Evolutionary conservation across 305 asterid species (phyloP).

Genomic region (Fraxinus floribunda): DNA sequence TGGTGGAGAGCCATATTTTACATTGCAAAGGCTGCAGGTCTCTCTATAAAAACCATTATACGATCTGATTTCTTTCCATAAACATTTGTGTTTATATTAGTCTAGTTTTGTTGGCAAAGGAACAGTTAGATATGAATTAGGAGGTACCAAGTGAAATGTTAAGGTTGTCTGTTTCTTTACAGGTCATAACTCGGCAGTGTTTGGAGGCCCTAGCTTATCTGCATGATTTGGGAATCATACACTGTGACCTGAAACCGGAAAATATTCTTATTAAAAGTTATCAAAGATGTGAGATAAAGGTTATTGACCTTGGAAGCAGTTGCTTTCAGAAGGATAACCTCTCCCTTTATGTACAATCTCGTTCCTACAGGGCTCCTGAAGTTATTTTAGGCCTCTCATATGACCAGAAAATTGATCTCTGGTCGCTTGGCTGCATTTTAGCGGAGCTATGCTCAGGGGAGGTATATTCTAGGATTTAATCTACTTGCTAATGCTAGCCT

Average conservation of each 20-base stretch:
- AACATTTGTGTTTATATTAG: neutral
- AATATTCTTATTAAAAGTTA: constrained; percentile 89
- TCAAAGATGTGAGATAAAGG: constrained; percentile 77
- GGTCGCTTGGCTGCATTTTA: constrained; percentile 97
- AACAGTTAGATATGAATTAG: neutral
- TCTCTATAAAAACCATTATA: neutral
- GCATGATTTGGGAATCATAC: constrained; percentile 85
- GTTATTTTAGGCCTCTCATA: constrained; percentile 90
- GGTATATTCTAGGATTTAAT: constrained; percentile 37
- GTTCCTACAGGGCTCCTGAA: constrained; percentile 98
- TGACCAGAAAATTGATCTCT: constrained; percentile 80
- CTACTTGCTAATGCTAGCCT: neutral
- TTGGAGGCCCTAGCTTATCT: constrained; percentile 76
- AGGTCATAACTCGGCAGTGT: constrained; percentile 82
- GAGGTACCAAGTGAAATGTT: constrained; percentile 6
- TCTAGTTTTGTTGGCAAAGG: neutral
- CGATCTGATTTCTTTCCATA: neutral
- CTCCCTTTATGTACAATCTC: constrained; percentile 87
- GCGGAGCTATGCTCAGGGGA: constrained; percentile 85
- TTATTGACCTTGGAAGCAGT: constrained; percentile 98
- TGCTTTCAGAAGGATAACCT: constrained; percentile 79
- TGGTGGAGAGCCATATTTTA: constrained; percentile 70
- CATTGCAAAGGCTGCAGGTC: constrained; percentile 83
- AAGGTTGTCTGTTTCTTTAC: constrained; percentile 28
- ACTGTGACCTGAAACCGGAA: constrained; percentile 98